Conservation (phyloP, 192 early-diverging fungal species). For the Dimargaris cristalligena region DNA sequence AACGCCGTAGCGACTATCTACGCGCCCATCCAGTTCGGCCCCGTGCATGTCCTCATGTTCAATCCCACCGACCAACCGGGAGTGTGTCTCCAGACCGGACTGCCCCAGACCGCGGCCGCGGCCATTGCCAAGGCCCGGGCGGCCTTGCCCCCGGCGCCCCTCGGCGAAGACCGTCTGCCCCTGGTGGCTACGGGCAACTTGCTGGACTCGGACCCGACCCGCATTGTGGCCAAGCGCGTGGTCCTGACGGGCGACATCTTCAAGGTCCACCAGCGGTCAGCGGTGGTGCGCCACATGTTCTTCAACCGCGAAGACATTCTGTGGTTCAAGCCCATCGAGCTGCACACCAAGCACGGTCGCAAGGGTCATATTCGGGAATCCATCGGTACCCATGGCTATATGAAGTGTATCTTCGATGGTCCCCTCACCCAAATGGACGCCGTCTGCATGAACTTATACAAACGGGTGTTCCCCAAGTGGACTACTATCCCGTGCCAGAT, state of each 20-base stretch:
- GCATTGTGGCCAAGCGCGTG: constrained; percentile 89
- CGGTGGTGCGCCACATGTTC: constrained; percentile 95
- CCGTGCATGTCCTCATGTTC: constrained; percentile 66
- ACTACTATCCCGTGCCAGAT: constrained; percentile 28
- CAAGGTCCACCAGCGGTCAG: constrained; percentile 83
- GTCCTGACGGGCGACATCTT: constrained; percentile 88
- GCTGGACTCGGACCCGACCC: constrained; percentile 52
- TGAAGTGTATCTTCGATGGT: constrained; percentile 86
- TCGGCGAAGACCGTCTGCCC: too few species aligned
- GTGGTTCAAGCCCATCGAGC: constrained; percentile 93
- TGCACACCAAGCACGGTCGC: constrained; percentile 79
- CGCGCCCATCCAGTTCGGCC: constrained; percentile 81
- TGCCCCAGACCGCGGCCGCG: not conserved
- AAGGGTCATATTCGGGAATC: constrained; percentile 84
- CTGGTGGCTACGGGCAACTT: constrained; percentile 71
- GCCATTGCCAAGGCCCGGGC: not conserved
- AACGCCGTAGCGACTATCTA: constrained; percentile 71
- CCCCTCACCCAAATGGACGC: constrained; percentile 85
- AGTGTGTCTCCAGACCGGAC: not conserved
- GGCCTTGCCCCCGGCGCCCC: constrained; percentile 9
- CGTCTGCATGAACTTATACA: constrained; percentile 90
- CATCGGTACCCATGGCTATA: constrained; percentile 93
- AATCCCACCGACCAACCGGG: constrained; percentile 31
- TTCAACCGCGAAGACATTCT: constrained; percentile 82
- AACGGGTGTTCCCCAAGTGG: constrained; percentile 95